These are phyloP conservation scores for Paramarasmius palmivorus DNA, from an alignment of 1,284 basidiomycete species.

Conservation along the genomic window DNA sequence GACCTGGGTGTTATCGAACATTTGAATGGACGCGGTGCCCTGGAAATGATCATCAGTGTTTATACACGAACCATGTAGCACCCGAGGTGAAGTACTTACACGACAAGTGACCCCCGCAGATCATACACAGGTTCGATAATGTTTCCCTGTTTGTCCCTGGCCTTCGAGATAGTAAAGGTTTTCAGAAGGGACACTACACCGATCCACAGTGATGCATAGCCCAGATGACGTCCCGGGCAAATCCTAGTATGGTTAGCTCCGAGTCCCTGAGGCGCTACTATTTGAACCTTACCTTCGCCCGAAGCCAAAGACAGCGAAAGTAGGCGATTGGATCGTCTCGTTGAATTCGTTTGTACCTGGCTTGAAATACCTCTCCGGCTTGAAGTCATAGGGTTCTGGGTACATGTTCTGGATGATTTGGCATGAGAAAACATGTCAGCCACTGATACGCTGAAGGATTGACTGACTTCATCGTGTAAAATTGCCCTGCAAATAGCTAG, in stretches of 20 bases:
- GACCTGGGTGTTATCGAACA: no score
- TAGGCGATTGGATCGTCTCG: constrained; percentile 3
- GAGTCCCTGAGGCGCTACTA: not conserved
- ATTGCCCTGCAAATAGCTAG: constrained; percentile 2
- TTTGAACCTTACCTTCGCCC: constrained; percentile 5
- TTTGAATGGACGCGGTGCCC: no score
- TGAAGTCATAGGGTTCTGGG: not conserved
- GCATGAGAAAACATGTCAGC: not conserved
- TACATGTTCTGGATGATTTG: not conserved
- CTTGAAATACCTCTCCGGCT: constrained; percentile 5
- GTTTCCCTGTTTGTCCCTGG: no score
- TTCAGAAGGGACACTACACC: not conserved
- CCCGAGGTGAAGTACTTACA: no score
- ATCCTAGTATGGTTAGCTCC: not conserved
- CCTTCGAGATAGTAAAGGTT: not conserved
- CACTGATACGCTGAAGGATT: not conserved
- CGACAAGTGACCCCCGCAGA: no score
- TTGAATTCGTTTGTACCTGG: not conserved
- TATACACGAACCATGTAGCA: no score
- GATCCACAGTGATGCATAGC: not conserved
- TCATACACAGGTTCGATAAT: no score
- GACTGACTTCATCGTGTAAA: constrained; percentile 7
- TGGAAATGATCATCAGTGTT: no score
- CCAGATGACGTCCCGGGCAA: not conserved
- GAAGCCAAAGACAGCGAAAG: constrained; percentile 10